Evolutionary conservation across 1,139 yeast genomes (phyloP), one percentile per base, ranked within the genome.

Genomic region (Spathaspora sp.): DNA sequence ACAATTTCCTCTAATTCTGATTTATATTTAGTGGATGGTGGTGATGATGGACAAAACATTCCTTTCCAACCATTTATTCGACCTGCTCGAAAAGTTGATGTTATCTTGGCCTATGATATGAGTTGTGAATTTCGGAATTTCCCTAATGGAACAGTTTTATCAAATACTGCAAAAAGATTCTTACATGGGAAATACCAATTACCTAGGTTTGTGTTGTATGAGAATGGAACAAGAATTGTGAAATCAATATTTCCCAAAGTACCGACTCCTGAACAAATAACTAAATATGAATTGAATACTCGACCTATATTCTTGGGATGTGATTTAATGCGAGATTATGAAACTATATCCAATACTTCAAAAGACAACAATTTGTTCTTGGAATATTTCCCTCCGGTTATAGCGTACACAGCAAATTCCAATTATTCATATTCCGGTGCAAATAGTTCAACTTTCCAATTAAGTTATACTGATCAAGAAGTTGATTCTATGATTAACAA

Each of bases 401-500:
- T 83, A 13, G 70, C 83, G 0, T 82, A 82, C 56, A 65, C 71
- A 38, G 73, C 81, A 2, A 83, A 83, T 55, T 53, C 65, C 5
- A 54, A 68, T 24, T 65, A 69, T 42, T 60, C 75, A 0, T 78
- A 60, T 51, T 52, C 60, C 0, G 38, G 38, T 7, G 72, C 87
- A 4, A 83, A 83, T 55, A 75, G 77, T 0, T 82, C 88, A 1
- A 83, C 89, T 0, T 82, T 83, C 60, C 78, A 81, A 53, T 61
- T 81, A 43, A 71, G 77, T 33, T 83, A 81, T 57, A 69, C 64
- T 16, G 51, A 56, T 0, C 51, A 50, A 0, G 86, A 82, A 56
- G 66, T 72, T 3, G 47, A 56, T 1, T 64, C 66, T 1, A 74
- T 82, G 80, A 56, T 81, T 15, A 58, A 63, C 37, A 82, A 81